phyloP scores from a whole-genome alignment of 2,329 filamentous ascomycete genomes.

The Mollisiaceae sp. region DNA sequence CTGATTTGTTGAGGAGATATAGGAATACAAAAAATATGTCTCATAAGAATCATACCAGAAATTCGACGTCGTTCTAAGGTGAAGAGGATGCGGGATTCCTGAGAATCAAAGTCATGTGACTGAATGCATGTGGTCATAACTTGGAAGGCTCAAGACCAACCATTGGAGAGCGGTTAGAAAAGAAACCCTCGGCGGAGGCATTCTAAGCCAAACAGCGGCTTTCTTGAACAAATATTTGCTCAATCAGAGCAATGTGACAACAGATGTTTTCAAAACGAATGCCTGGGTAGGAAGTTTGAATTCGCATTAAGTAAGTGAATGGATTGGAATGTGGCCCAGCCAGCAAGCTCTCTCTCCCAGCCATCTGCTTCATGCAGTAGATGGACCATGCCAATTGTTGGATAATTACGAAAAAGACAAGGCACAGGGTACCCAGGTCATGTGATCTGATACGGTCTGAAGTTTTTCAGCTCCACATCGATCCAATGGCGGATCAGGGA shows the following conservation, averaged over 20 bases:
- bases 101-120: too few relatives aligned
- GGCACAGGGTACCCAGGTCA: not conserved
- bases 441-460: not conserved
- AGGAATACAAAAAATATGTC: too few relatives aligned
- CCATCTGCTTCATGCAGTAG: too few relatives aligned
- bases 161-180: too few relatives aligned
- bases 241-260: not conserved
- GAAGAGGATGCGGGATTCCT: not conserved
- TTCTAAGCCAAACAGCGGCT: not conserved
- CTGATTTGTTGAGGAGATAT: too few relatives aligned
- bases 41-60: too few relatives aligned
- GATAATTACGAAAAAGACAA: too few relatives aligned
- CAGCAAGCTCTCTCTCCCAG: not conserved
- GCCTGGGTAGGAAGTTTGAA: not conserved
- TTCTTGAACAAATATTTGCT: not conserved
- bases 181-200: too few relatives aligned
- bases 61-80: not conserved
- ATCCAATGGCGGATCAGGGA: not conserved
- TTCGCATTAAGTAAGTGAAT: not conserved
- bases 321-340: not conserved
- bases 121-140: too few relatives aligned
- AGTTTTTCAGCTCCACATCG: not conserved
- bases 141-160: too few relatives aligned
- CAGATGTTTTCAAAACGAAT: not conserved
- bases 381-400: too few relatives aligned